Base-by-base conservation (phyloP, 2,329 filamentous ascomycete species). In the Microcera coccophila region DNA sequence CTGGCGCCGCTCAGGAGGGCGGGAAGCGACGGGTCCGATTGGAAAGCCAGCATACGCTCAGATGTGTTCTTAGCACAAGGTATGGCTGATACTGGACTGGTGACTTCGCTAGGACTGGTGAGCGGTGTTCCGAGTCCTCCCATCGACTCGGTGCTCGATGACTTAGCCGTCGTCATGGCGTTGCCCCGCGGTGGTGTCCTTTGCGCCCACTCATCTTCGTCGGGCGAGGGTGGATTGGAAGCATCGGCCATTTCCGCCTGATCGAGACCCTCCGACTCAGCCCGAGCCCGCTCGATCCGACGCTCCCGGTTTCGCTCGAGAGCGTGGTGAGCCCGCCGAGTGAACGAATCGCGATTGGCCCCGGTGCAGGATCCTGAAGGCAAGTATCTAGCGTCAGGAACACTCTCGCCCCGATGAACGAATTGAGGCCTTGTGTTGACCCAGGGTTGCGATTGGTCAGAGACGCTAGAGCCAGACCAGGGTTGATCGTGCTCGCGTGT, bases 1-100 rank as follows among this genome's bases (percentile, higher is more conserved):
- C 79, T 82, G 8, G 79, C 78, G 10, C 80, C 78, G 43, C 80
- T 84, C 10, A 84, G 68, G 7, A 84, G 65, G 5, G 80, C 79
- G 10, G 81, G 81, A 3, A 84, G 63, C 4, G 81, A 84, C 0
- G 79, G 80, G 39, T 84, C 80, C 3, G 80, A 84, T 42, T 77
- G 78, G 59, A 81, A 82, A 3, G 67, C 69, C 14, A 75, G 55
- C 53, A 75, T 74, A 8, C 71, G 67, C 5, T 74, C 73, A 3
- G 71, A 67, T 1, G 66, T 59, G n/a, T 64, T 66, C 46, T 69
- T 69, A 17, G 63, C 63, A 4, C 66, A 61, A 5, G 60, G 60
- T 33, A 66, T 66, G 3, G 67, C 63, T 16, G 68, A 71, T 4
- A 73, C 62, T 4, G 76, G 75, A 47, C 75, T 77, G 4, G 70